Percentiles rank a stretch among this genome's conserved stretches.
Evolutionary conservation across 306 rosid genomes (phyloP).

Genomic region (Malus fusca): DNA sequence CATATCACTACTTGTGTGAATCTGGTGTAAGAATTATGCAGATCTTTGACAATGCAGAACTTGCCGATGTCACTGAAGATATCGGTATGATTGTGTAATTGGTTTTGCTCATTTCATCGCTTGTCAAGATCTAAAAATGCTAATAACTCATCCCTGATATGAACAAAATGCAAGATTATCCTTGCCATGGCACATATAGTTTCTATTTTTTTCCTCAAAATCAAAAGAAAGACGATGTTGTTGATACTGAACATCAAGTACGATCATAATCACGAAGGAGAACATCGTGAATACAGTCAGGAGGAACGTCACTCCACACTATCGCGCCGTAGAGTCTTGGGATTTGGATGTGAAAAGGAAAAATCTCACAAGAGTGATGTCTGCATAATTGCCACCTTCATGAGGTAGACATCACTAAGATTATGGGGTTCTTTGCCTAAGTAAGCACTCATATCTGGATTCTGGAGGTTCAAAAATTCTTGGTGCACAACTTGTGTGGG

Average conservation of each 20-base stretch:
- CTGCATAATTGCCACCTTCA: background rate
- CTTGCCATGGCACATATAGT: too few relatives aligned
- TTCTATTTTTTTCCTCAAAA: too few relatives aligned
- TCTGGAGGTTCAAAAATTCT: background rate
- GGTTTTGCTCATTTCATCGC: background rate
- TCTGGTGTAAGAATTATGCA: background rate
- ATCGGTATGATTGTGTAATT: background rate
- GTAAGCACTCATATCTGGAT: background rate
- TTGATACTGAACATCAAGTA: background rate
- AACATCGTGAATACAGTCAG: background rate
- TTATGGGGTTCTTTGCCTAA: background rate
- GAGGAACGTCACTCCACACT: too few relatives aligned
- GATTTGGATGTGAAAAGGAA: background rate
- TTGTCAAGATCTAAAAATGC: too few relatives aligned
- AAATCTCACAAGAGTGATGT: background rate
- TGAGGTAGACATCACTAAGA: background rate
- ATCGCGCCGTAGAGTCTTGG: background rate
- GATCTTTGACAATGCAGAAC: background rate
- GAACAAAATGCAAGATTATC: too few relatives aligned
- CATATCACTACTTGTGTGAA: background rate
- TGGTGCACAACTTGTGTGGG: background rate
- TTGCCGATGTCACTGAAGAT: background rate
- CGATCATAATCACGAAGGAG: background rate
- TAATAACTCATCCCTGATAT: too few relatives aligned
- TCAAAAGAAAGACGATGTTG: too few relatives aligned